phyloP scores from a whole-genome alignment of 2,329 filamentous ascomycete species.

The Geosmithia flava region DNA sequence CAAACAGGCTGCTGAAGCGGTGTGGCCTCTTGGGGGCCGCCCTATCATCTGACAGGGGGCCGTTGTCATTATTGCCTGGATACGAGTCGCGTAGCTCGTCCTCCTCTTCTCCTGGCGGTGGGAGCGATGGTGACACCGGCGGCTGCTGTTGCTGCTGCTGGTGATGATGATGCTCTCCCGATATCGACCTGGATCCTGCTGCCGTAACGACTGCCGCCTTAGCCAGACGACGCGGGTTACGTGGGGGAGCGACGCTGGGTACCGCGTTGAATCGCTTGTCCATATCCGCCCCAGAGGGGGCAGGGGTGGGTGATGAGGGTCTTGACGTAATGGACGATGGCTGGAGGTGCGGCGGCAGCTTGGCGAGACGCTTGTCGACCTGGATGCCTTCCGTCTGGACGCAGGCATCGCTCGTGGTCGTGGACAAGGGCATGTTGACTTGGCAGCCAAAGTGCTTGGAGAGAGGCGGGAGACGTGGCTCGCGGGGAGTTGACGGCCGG shows the following conservation, averaged over 20 bases:
- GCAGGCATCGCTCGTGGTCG: conserved; percentile 17
- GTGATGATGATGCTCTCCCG: no score
- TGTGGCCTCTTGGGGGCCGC: conserved; percentile 51
- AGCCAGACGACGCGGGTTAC: conserved; percentile 42
- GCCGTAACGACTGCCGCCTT: not conserved
- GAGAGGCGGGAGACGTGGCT: conserved; percentile 65
- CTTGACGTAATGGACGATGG: conserved; percentile 61
- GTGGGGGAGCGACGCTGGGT: conserved; percentile 41
- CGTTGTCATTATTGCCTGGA: conserved; percentile 71
- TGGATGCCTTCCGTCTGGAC: conserved; percentile 88
- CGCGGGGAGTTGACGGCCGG: conserved; percentile 65
- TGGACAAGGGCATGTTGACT: conserved; percentile 32
- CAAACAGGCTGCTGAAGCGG: conserved; percentile 74
- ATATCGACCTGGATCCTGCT: no score
- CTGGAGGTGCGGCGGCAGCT: conserved; percentile 64
- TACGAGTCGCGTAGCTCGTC: conserved; percentile 46
- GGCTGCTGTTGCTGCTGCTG: no score
- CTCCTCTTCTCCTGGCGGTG: conserved; percentile 20
- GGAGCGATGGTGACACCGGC: no score
- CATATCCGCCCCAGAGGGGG: conserved; percentile 10
- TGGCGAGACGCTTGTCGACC: conserved; percentile 64
- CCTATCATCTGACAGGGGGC: conserved; percentile 50
- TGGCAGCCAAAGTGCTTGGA: conserved; percentile 77
- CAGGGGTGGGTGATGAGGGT: conserved; percentile 39
- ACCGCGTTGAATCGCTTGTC: conserved; percentile 37